phyloP scores from a whole-genome alignment of 306 rosid genomes.

The Cyamopsis tetragonoloba region DNA sequence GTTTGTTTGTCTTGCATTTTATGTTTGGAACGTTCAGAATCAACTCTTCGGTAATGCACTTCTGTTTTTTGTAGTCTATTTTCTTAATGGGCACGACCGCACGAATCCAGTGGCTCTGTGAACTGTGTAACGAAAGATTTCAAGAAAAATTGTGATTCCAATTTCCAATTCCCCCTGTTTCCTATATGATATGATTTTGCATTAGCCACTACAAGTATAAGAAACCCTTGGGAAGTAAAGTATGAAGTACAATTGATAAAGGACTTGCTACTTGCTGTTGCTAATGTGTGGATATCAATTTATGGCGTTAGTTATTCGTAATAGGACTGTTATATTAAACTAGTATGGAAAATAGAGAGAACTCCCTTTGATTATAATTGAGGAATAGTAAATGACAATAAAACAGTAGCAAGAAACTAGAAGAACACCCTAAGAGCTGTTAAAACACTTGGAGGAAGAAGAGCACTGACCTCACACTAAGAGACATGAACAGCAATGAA shows the following conservation, averaged over 20 bases:
- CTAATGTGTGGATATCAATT: no score
- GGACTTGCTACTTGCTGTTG: not conserved
- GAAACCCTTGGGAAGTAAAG: not conserved
- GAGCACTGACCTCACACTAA: no score
- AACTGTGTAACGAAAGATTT: not conserved
- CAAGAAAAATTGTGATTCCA: not conserved
- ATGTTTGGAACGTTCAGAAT: not conserved
- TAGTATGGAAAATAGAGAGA: no score
- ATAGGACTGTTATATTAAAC: no score
- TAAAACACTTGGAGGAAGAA: no score
- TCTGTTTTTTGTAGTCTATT: not conserved
- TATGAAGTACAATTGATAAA: not conserved
- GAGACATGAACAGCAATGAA: no score
- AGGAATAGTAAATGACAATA: no score
- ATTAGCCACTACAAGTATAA: not conserved
- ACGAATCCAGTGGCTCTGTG: not conserved
- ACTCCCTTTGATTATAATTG: no score
- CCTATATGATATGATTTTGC: not conserved
- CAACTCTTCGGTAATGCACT: not conserved
- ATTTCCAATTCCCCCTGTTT: not conserved
- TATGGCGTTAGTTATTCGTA: not conserved
- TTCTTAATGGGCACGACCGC: not conserved
- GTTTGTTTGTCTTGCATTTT: not conserved
- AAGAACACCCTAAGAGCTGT: no score
- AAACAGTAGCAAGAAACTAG: no score